Base-by-base conservation (phyloP, 495 filamentous ascomycete species). In the Apodospora peruviana region DNA sequence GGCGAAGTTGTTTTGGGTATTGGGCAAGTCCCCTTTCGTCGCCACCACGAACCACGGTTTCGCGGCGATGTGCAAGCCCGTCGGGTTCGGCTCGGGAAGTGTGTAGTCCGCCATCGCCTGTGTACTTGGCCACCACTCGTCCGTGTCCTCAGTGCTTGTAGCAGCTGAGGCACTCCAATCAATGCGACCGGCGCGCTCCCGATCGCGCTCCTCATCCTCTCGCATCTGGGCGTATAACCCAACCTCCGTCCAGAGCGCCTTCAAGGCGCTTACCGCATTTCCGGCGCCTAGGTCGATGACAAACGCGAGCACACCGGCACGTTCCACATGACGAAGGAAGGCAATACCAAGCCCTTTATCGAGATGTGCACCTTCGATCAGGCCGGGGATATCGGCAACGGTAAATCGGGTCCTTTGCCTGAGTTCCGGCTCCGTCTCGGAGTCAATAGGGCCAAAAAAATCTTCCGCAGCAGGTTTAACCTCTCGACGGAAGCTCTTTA, bases 21-120 rank as follows among this genome's bases (percentile, higher is more conserved):
- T 76, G 8, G 81, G 78, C 41, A 96, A 60, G 65, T 98, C 93
- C 9, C 88, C 91, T 66, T 98, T 98, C 29, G 91, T 96, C 8
- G 90, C 94, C 29, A 97, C 86, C 1, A 97, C 91, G 56, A 96
- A 93, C 94, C 94, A 98, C 5, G 91, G 90, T 64, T 98, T 98
- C 9, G 76, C 75, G 14, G 87, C 85, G 40, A 94, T 87, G 36
- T 87, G 81, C 14, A 86, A 75, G 14, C 67, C 62, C 5, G 55
- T 51, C 8, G 56, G 45, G 8, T 59, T 51, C 0, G 54, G 56
- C 9, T 52, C 52, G 20, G 60, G 52, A 23, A 55, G 51, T 1
- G 59, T 61, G 2, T 65, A 40, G 24, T 70, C 62, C 19, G 71
- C 60, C 16, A 70, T 55, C n/a, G 69, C 61, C 55, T 60, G 57